phyloP scores from a whole-genome alignment of 1,284 basidiomycete genomes.

The Golubevia pallescens region DNA sequence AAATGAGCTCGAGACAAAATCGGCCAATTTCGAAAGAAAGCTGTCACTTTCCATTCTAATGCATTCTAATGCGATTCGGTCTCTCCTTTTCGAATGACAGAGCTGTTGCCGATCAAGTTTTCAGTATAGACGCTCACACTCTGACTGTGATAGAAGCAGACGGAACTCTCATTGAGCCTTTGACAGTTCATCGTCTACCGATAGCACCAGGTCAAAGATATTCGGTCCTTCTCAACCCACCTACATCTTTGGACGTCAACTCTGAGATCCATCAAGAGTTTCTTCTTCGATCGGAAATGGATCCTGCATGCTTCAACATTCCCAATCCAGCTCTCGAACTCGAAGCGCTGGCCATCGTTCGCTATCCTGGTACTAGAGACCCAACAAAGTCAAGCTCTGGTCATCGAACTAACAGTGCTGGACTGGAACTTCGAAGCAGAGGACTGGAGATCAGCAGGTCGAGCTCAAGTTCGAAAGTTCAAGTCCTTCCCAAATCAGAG shows the following conservation, averaged over 20 bases:
- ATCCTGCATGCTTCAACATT: constrained; percentile 65
- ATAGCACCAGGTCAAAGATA: constrained; percentile 68
- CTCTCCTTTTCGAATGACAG: not conserved
- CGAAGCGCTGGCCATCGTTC: constrained; percentile 62
- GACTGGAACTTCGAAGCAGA: not conserved
- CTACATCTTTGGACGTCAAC: constrained; percentile 15
- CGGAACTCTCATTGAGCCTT: constrained; percentile 66
- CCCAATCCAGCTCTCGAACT: constrained; percentile 65
- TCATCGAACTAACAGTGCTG: constrained; percentile 10
- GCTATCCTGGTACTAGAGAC: constrained; percentile 40
- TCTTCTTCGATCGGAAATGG: constrained; percentile 48
- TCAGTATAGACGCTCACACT: constrained; percentile 67
- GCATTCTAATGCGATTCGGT: not conserved
- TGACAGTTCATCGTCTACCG: constrained; percentile 65
- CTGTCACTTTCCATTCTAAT: not conserved
- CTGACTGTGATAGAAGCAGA: constrained; percentile 69
- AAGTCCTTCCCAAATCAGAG: not conserved
- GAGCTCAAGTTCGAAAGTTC: not conserved
- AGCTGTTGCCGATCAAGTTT: constrained; percentile 33
- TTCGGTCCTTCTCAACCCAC: constrained; percentile 67
- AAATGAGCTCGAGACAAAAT: not conserved
- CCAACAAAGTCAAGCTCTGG: constrained; percentile 48
- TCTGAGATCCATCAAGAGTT: constrained; percentile 6
- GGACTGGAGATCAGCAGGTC: not conserved
- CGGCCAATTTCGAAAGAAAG: not conserved